Percentiles rank a stretch among this genome's conserved stretches.
Conservation (phyloP, 371 early-diverging fungal species). For the Mortierella sp. region DNA sequence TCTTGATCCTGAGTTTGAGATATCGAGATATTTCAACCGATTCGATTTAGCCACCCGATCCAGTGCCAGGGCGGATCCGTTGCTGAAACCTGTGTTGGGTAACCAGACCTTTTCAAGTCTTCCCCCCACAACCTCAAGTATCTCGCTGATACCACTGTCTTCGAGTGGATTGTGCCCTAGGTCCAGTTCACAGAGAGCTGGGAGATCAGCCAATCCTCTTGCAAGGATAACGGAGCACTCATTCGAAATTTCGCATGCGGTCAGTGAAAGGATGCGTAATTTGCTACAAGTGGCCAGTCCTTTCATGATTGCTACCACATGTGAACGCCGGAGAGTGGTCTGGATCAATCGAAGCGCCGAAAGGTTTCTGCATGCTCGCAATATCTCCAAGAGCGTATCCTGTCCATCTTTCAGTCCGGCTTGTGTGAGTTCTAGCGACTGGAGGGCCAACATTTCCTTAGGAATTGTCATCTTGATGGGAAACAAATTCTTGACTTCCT, state of each 20-base stretch:
- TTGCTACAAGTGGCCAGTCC: conserved; percentile 11
- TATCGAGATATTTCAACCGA: conserved; percentile 19
- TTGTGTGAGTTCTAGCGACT: conserved; percentile 35
- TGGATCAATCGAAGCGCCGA: conserved; percentile 29
- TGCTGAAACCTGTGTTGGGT: conserved; percentile 27
- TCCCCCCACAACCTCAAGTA: conserved; percentile 29
- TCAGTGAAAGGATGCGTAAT: conserved; percentile 20
- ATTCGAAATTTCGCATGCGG: conserved; percentile 18
- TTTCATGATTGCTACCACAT: conserved; percentile 14
- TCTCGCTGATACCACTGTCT: conserved; percentile 25
- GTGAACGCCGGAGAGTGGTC: conserved; percentile 8
- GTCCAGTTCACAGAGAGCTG: conserved; percentile 25
- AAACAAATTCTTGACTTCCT: conserved; percentile 38
- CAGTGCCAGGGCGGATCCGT: conserved; percentile 36
- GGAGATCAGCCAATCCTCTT: conserved; percentile 1
- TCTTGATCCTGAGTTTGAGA: conserved; percentile 20
- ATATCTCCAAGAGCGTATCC: conserved; percentile 16
- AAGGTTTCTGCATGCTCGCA: conserved; percentile 27
- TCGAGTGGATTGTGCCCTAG: conserved; percentile 27
- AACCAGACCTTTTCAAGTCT: conserved; percentile 28
- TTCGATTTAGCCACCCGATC: conserved; percentile 21
- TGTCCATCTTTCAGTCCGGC: conserved; percentile 37
- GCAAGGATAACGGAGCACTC: conserved; percentile 11
- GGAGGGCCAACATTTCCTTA: conserved; percentile 23
- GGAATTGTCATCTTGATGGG: conserved; percentile 24